Evolutionary conservation across 306 rosid species (phyloP).

Genomic region (Pyrus communis): DNA sequence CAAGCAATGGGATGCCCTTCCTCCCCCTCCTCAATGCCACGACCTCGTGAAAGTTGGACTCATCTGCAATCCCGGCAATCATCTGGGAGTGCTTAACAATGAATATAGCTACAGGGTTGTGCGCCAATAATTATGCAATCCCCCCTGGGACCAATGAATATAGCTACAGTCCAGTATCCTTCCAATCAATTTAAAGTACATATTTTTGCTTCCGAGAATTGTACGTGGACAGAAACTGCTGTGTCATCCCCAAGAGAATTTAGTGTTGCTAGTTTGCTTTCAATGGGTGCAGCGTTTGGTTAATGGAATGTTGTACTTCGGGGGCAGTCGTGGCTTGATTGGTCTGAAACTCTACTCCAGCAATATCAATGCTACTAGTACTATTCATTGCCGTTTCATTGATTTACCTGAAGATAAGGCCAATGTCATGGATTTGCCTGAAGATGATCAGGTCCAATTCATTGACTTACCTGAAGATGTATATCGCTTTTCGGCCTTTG

Average conservation of each 20-base stretch:
- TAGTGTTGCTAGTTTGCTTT: background rate
- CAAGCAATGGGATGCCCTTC: background rate
- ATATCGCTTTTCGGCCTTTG: no score
- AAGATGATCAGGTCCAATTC: no score
- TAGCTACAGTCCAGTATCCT: no score
- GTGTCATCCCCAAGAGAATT: background rate
- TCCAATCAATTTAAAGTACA: background rate
- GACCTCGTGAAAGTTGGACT: background rate
- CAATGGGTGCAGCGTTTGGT: background rate
- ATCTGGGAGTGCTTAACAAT: background rate
- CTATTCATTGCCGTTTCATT: background rate
- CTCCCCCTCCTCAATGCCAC: background rate
- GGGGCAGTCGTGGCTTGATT: background rate
- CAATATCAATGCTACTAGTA: background rate
- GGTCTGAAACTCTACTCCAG: background rate
- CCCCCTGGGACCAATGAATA: no score
- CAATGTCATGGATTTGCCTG: no score
- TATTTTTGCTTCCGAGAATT: background rate
- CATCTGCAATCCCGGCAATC: background rate
- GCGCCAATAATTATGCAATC: background rate
- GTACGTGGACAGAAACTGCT: background rate
- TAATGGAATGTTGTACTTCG: background rate
- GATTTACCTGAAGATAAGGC: background rate
- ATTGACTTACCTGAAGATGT: no score
- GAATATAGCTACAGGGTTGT: background rate